Conservation (phyloP, 176 grass and related monocot genomes). For the Hordeum marinum region DNA sequence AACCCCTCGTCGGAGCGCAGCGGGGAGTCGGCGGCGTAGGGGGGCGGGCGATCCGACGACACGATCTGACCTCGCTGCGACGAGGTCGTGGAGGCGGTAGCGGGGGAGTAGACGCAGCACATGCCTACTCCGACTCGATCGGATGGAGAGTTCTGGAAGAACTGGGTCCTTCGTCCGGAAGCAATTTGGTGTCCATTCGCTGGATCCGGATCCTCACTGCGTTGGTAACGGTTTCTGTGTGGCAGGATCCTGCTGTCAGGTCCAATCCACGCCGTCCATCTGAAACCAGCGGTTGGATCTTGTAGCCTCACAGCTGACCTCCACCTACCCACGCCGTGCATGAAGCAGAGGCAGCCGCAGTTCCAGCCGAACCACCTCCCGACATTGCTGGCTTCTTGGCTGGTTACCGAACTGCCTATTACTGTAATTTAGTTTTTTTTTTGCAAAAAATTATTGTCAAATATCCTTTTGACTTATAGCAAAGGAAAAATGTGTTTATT, state of each 20-base stretch:
- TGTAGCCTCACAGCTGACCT: not conserved
- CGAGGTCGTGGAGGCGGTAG: slow-evolving; percentile 28
- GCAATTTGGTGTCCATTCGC: not conserved
- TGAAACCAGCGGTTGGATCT: not conserved
- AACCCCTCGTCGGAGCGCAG: slow-evolving; percentile 1
- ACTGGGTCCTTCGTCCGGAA: not conserved
- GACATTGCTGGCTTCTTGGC: too few relatives aligned
- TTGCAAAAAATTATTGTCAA: too few relatives aligned
- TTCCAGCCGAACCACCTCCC: not conserved
- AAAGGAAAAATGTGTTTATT: too few relatives aligned
- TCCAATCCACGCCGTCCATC: not conserved
- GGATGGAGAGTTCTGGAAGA: not conserved
- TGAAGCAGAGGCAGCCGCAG: not conserved
- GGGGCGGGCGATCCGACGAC: not conserved
- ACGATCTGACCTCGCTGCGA: slow-evolving; percentile 40
- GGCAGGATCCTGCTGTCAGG: not conserved
- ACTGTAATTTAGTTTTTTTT: too few relatives aligned
- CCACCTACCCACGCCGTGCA: not conserved
- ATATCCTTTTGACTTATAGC: too few relatives aligned
- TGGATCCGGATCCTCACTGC: not conserved
- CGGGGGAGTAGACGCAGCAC: slow-evolving; percentile 1
- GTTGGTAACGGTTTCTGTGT: not conserved
- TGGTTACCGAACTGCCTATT: too few relatives aligned
- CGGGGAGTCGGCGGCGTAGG: not conserved
- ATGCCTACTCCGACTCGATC: not conserved